Percentiles rank a stretch among this genome's conserved stretches.
phyloP scores from a whole-genome alignment of 1,139 yeast species.

The Yamadazyma oceani region DNA sequence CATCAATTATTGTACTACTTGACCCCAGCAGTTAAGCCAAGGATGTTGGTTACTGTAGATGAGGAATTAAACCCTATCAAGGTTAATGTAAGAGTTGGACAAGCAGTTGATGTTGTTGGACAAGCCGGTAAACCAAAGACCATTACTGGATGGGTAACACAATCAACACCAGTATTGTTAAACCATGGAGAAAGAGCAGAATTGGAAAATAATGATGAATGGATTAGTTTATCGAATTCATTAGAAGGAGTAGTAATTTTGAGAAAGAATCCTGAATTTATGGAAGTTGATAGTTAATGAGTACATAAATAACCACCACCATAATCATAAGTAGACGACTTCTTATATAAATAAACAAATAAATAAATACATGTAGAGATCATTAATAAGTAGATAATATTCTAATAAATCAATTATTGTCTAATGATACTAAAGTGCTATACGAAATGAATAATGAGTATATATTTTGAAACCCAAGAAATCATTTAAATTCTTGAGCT shows the following conservation, averaged over 20 bases:
- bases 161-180: slow-evolving; percentile 91
- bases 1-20: slow-evolving; percentile 79
- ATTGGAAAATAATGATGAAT: slow-evolving; percentile 86
- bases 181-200: slow-evolving; percentile 97
- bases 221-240: slow-evolving; percentile 75
- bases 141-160: slow-evolving; percentile 99
- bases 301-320: slow-evolving; percentile 2
- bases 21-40: slow-evolving; percentile 88
- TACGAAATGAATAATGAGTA: slow-evolving; percentile 1
- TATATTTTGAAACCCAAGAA: background rate
- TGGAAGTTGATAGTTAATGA: slow-evolving; percentile 57
- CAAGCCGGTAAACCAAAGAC: slow-evolving; percentile 99
- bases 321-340: too few relatives aligned
- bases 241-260: slow-evolving; percentile 93
- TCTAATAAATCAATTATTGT: too few relatives aligned
- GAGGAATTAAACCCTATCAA: slow-evolving; percentile 84
- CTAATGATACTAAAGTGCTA: too few relatives aligned
- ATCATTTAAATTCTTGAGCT: slow-evolving; percentile 70
- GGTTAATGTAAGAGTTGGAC: slow-evolving; percentile 97
- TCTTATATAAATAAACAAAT: too few relatives aligned
- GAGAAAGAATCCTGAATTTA: slow-evolving; percentile 84
- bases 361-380: too few relatives aligned
- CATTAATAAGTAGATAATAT: too few relatives aligned
- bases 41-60: slow-evolving; percentile 90
- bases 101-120: slow-evolving; percentile 97